phyloP scores from a whole-genome alignment of 2,329 filamentous ascomycete species.

The Ascochyta fabae region DNA sequence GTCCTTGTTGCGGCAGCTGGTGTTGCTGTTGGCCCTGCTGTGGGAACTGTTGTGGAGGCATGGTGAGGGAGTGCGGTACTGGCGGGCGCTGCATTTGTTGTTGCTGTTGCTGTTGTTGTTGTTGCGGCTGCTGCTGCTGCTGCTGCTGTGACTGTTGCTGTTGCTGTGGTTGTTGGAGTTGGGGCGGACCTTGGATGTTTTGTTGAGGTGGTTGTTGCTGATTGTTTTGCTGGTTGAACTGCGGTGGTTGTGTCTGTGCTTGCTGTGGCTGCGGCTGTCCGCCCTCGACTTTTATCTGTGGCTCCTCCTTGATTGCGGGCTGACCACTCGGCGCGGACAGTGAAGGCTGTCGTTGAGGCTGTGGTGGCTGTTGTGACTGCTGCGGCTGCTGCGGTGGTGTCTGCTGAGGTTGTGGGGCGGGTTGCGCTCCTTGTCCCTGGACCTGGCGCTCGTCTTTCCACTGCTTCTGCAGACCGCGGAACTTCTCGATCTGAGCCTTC shows the following conservation, averaged over 20 bases:
- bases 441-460: conserved; percentile 45
- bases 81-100: conserved; percentile 37
- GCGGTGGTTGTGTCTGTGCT: conserved; percentile 24
- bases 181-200: conserved; percentile 23
- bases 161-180: conserved; percentile 19
- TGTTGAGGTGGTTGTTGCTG: conserved; percentile 31
- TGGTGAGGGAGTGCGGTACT: conserved; percentile 36
- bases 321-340: conserved; percentile 35
- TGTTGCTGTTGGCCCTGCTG: conserved; percentile 38
- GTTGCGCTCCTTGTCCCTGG: conserved; percentile 39
- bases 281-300: conserved; percentile 48
- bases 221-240: conserved; percentile 38
- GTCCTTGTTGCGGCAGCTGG: conserved; percentile 38
- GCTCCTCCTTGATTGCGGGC: conserved; percentile 40
- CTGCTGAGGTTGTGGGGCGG: conserved; percentile 28
- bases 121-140: conserved; percentile 26
- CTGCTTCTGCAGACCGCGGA: conserved; percentile 42
- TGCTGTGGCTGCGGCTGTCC: conserved; percentile 27
- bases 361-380: conserved; percentile 39
- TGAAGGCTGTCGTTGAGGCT: conserved; percentile 37
- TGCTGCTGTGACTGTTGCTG: conserved; percentile 25
- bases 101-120: conserved; percentile 28
- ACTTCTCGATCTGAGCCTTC: conserved; percentile 45
- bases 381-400: conserved; percentile 27
- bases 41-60: conserved; percentile 38